These are phyloP conservation scores for Bretschneidera sinensis DNA, from an alignment of 345 rosid genomes.

Conservation along the genomic window DNA sequence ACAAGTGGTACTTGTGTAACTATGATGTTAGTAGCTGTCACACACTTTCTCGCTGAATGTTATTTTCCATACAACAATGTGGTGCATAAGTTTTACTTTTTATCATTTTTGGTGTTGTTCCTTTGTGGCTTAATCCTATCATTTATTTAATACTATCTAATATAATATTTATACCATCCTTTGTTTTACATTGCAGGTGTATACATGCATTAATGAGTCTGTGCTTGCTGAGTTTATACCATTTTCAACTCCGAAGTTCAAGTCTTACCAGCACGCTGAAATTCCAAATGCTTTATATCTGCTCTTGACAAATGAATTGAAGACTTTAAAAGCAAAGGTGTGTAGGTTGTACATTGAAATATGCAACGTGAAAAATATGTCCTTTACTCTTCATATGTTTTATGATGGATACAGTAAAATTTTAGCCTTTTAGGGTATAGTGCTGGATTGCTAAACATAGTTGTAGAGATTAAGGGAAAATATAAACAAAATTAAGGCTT, in stretches of 20 bases:
- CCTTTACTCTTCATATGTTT: background rate
- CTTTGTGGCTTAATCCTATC: too few relatives aligned
- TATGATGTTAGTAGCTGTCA: too few relatives aligned
- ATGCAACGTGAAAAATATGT: background rate
- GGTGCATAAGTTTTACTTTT: too few relatives aligned
- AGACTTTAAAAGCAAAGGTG: slow-evolving; percentile 44
- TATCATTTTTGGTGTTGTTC: too few relatives aligned
- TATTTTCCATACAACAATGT: too few relatives aligned
- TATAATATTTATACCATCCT: too few relatives aligned
- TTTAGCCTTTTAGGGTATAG: background rate
- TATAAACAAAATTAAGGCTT: too few relatives aligned
- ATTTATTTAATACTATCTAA: too few relatives aligned
- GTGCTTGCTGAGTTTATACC: slow-evolving; percentile 56
- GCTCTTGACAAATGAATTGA: slow-evolving; percentile 25
- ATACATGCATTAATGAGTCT: slow-evolving; percentile 59
- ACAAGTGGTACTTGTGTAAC: too few relatives aligned
- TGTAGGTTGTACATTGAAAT: slow-evolving; percentile 2
- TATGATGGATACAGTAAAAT: too few relatives aligned
- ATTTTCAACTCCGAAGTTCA: slow-evolving; percentile 59
- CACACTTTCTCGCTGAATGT: too few relatives aligned
- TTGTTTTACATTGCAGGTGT: slow-evolving; percentile 47
- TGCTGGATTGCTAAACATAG: background rate
- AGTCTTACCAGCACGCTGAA: slow-evolving; percentile 30
- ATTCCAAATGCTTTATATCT: slow-evolving; percentile 24
- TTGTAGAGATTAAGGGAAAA: too few relatives aligned